Evolutionary conservation across 2,329 filamentous ascomycete species (phyloP).

Genomic region (Fusarium sterilihyphosum): DNA sequence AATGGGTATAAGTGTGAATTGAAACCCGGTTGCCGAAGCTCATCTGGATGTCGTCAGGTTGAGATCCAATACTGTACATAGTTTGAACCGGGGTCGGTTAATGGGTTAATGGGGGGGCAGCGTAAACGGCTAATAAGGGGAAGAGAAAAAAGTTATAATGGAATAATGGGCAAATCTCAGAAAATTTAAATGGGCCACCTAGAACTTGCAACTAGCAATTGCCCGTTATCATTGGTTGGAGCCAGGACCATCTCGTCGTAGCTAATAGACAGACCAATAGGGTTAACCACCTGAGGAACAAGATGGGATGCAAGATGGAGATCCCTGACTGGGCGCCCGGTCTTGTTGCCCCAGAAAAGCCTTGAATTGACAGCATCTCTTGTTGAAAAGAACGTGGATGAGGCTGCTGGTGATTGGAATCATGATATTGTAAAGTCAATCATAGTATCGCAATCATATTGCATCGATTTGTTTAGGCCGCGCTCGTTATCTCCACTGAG

Average conservation of each 20-base stretch:
- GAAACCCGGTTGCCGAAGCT: background rate
- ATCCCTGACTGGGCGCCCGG: background rate
- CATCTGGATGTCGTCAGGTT: background rate
- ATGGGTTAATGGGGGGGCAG: background rate
- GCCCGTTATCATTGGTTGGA: conserved; percentile 11
- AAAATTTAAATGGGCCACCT: conserved; percentile 2
- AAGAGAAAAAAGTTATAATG: conserved; percentile 14
- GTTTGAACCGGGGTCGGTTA: conserved; percentile 1
- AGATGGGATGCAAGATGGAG: conserved; percentile 22
- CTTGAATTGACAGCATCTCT: conserved; percentile 4
- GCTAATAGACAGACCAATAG: conserved; percentile 11
- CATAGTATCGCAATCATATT: background rate
- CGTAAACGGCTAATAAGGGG: background rate
- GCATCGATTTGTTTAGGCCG: background rate
- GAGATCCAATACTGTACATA: background rate
- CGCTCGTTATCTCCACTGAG: background rate
- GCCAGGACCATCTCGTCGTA: background rate
- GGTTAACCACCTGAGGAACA: background rate
- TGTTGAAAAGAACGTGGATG: background rate
- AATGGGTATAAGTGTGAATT: background rate
- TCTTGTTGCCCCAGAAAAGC: conserved; percentile 19
- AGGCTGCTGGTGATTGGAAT: background rate
- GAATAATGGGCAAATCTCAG: conserved; percentile 20
- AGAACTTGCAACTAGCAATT: conserved; percentile 3
- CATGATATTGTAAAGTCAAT: background rate